Evolutionary conservation across 2,329 filamentous ascomycete genomes (phyloP).

Genomic region (Cordyceps farinosa): DNA sequence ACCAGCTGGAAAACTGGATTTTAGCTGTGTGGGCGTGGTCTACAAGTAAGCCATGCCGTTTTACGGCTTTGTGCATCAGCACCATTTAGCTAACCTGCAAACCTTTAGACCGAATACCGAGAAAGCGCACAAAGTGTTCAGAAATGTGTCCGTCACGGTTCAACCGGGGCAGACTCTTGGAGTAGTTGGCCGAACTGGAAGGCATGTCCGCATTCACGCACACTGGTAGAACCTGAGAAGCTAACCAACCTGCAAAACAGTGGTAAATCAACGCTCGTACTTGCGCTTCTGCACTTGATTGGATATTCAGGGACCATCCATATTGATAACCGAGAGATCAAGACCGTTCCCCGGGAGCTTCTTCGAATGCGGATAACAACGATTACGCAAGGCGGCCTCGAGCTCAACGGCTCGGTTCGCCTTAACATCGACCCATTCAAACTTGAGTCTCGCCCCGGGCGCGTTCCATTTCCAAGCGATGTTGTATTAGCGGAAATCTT

Average conservation of each 20-base stretch:
- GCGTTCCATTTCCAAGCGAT: constrained; percentile 5
- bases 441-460: constrained; percentile 2
- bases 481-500: constrained; percentile 17
- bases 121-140: constrained; percentile 21
- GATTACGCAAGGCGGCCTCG: constrained; percentile 44
- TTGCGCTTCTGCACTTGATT: not conserved
- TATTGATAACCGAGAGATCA: constrained; percentile 41
- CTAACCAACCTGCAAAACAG: not conserved
- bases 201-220: constrained; percentile 9
- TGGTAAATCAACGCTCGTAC: constrained; percentile 6
- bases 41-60: constrained; percentile 19
- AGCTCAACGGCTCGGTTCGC: constrained; percentile 41
- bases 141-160: constrained; percentile 28
- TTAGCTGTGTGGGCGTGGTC: constrained; percentile 18
- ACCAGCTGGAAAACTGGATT: constrained; percentile 18
- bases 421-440: constrained; percentile 33
- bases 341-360: constrained; percentile 35
- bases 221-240: too few relatives aligned
- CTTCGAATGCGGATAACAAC: constrained; percentile 40
- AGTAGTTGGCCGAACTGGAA: constrained; percentile 35
- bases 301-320: constrained; percentile 28
- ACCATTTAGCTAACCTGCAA: too few relatives aligned
- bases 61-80: constrained; percentile 12
- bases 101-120: not conserved
- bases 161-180: constrained; percentile 28